phyloP scores from a whole-genome alignment of 768 basidiomycete species.

The Lyophyllum atratum region DNA sequence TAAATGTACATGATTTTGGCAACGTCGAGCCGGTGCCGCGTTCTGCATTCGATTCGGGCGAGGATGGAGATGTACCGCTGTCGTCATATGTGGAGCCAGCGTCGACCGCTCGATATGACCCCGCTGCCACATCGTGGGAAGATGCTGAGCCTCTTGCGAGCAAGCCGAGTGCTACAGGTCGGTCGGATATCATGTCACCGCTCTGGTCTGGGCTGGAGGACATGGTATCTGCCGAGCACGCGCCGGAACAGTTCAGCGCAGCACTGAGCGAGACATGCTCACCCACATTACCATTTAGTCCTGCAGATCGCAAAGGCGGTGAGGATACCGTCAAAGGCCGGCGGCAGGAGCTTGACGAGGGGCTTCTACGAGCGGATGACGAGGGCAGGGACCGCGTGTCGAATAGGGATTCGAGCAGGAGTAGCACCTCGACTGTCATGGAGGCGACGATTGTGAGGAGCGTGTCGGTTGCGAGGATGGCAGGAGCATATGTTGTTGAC shows the following conservation, averaged over 20 bases:
- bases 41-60: constrained; percentile 12
- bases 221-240: constrained; percentile 8
- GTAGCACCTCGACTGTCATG: constrained; percentile 48
- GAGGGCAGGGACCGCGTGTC: constrained; percentile 17
- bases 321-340: not conserved
- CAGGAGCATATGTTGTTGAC: constrained; percentile 54
- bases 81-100: constrained; percentile 24
- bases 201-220: constrained; percentile 16
- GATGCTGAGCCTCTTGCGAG: constrained; percentile 4
- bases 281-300: constrained; percentile 26
- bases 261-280: constrained; percentile 28
- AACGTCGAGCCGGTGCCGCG: constrained; percentile 16
- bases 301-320: not conserved
- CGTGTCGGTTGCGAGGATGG: constrained; percentile 49
- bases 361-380: constrained; percentile 17
- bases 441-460: constrained; percentile 44
- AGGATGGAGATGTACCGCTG: constrained; percentile 12
- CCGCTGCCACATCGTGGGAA: constrained; percentile 9
- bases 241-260: constrained; percentile 11
- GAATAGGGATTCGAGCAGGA: constrained; percentile 47
- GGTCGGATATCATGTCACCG: constrained; percentile 12
- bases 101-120: constrained; percentile 18
- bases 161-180: not conserved
- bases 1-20: constrained; percentile 24
- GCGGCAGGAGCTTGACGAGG: constrained; percentile 16